Conservation (phyloP, 2,329 filamentous ascomycete species). For the Aspergillus bombycis region DNA sequence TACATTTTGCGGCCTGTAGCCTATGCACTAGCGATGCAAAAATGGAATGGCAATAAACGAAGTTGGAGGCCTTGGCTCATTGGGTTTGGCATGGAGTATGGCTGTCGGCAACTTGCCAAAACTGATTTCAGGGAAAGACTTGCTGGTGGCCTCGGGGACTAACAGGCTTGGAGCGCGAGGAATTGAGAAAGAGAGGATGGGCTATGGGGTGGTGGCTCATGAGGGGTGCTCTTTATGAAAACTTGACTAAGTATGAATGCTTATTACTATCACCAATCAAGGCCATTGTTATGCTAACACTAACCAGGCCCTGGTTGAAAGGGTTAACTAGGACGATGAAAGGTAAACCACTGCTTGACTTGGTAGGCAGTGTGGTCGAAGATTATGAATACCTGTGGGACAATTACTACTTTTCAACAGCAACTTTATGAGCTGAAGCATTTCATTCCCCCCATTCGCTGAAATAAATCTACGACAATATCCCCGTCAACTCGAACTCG, state of each 20-base stretch:
- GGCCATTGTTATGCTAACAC: slow-evolving; percentile 27
- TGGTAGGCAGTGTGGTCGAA: slow-evolving; percentile 83
- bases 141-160: slow-evolving; percentile 74
- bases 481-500: not conserved
- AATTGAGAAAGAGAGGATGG: slow-evolving; percentile 86
- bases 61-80: slow-evolving; percentile 92
- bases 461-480: not conserved
- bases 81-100: slow-evolving; percentile 82
- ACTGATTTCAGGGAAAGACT: slow-evolving; percentile 64
- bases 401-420: slow-evolving; percentile 87
- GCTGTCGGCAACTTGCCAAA: slow-evolving; percentile 81
- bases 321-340: slow-evolving; percentile 71
- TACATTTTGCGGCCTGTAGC: slow-evolving; percentile 88
- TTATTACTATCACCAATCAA: slow-evolving; percentile 1
- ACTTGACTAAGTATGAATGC: slow-evolving; percentile 69
- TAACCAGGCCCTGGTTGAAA: slow-evolving; percentile 62
- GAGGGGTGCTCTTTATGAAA: slow-evolving; percentile 96
- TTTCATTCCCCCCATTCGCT: not conserved
- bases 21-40: slow-evolving; percentile 82
- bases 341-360: slow-evolving; percentile 73
- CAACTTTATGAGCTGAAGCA: slow-evolving; percentile 49
- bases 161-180: slow-evolving; percentile 85
- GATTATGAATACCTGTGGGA: slow-evolving; percentile 99
- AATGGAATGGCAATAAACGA: slow-evolving; percentile 69
- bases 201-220: slow-evolving; percentile 93